Conservation (phyloP, 495 filamentous ascomycete genomes). For the Aspergillus ostianus region DNA sequence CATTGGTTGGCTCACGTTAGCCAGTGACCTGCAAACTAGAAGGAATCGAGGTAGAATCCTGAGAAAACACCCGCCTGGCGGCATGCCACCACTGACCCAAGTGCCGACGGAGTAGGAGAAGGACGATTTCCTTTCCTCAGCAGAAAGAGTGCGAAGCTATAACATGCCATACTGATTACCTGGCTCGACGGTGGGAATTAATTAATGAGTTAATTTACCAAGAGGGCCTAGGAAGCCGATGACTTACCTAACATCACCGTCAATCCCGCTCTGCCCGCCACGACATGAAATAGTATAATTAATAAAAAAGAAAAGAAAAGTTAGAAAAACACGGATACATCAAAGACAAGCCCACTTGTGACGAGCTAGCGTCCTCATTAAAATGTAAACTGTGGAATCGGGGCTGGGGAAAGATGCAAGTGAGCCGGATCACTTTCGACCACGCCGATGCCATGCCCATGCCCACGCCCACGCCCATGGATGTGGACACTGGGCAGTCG, state of each 20-base stretch:
- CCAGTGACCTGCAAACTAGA: not conserved
- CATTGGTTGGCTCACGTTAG: not conserved
- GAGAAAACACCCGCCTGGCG: not conserved
- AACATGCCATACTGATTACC: not conserved
- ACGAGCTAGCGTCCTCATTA: conserved; percentile 16
- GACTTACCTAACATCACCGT: not conserved
- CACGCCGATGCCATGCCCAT: conserved; percentile 22
- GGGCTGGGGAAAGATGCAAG: conserved; percentile 21
- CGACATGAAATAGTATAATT: too few species aligned
- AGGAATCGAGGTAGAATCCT: not conserved
- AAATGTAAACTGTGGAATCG: conserved; percentile 18
- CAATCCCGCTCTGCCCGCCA: not conserved
- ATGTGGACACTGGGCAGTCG: not conserved
- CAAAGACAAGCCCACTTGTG: conserved; percentile 3
- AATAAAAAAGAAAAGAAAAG: too few species aligned
- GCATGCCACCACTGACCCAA: not conserved
- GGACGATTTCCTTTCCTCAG: not conserved
- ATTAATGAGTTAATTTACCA: not conserved
- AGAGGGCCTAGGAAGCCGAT: not conserved
- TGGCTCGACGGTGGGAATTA: not conserved
- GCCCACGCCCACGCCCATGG: conserved; percentile 1
- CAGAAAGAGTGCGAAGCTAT: not conserved
- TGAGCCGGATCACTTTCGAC: conserved; percentile 12
- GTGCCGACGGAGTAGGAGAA: not conserved
- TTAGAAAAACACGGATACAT: not conserved